Evolutionary conservation across 2,329 filamentous ascomycete species (phyloP), one percentile per base, ranked within the genome.

Genomic region (Colletotrichum liriopes): DNA sequence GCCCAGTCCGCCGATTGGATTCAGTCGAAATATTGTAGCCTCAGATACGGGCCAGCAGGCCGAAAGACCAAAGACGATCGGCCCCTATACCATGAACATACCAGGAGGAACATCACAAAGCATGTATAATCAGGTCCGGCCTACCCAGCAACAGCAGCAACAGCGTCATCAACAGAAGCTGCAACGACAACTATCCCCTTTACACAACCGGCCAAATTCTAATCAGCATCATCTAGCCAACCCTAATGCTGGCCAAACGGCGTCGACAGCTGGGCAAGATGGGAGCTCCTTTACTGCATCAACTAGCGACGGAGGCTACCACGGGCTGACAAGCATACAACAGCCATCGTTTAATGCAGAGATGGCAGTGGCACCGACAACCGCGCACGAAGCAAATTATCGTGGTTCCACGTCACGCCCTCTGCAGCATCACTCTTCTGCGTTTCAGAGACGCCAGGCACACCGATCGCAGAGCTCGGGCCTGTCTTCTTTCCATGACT

Each of bases 191-290:
- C 51, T 23, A 52, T 35, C 26, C 8, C n/a, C 23, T 47, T 14
- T 20, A 32, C 35, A 52, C 20, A 52, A 45, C 35, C 69, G 4
- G 49, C 20, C 75, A 56, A 29, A 62, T 23, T 47, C 55, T 9
- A 73, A 69, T 16, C 74, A 77, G 23, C 74, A 76, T 29, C 65
- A 64, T 26, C 47, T 55, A 64, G 26, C 62, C 70, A 62, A 51
- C 35, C 51, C 66, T 11, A 54, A 23, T 18, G 8, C 49, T 29
- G 54, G 23, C 8, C 59, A 65, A 11, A 29, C 29, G 16, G 12
- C 54, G 11, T 49, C 70, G 47, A 41, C 47, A 37, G 41, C 32
- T 26, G 60, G 35, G 12, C 70, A 59, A 20, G 43, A 55, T 37
- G 39, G 52, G 20, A 47, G 35, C 35, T 12, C 43, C 16, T 72